Conservation (phyloP, 306 rosid genomes). For the Gynostemma pentaphyllum region DNA sequence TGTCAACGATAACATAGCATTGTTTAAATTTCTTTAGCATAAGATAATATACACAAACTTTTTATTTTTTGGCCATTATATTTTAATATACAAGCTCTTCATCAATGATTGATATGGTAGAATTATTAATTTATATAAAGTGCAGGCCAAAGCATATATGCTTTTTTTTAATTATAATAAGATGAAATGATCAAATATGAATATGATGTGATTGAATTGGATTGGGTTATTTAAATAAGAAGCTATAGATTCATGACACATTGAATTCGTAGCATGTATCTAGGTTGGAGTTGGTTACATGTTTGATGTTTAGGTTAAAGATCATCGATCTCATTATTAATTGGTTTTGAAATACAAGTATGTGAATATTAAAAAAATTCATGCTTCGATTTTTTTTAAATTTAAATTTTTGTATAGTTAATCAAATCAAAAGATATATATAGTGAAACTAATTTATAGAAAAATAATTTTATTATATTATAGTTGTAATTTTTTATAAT, state of each 20-base stretch:
- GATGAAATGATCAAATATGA: not conserved
- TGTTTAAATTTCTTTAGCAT: not conserved
- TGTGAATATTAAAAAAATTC: too few species aligned
- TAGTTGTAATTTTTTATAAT: too few species aligned
- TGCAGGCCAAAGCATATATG: not conserved
- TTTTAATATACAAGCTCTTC: not conserved
- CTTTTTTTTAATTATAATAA: not conserved
- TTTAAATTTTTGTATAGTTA: too few species aligned
- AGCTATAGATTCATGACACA: too few species aligned
- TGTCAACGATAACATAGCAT: too few species aligned
- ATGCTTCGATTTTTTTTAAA: too few species aligned
- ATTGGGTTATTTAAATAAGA: not conserved
- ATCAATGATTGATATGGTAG: constrained; percentile 6
- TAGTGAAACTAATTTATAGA: too few species aligned
- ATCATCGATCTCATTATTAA: too few species aligned
- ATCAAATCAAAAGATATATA: too few species aligned
- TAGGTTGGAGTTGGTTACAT: not conserved
- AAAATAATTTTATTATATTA: too few species aligned
- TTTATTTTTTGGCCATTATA: not conserved
- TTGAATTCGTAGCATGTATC: not conserved
- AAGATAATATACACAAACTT: not conserved
- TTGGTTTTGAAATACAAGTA: too few species aligned
- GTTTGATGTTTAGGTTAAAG: too few species aligned
- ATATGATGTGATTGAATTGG: not conserved
- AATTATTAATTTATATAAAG: not conserved